phyloP scores from a whole-genome alignment of 2,329 filamentous ascomycete genomes.

The Albophoma yamanashiensis region DNA sequence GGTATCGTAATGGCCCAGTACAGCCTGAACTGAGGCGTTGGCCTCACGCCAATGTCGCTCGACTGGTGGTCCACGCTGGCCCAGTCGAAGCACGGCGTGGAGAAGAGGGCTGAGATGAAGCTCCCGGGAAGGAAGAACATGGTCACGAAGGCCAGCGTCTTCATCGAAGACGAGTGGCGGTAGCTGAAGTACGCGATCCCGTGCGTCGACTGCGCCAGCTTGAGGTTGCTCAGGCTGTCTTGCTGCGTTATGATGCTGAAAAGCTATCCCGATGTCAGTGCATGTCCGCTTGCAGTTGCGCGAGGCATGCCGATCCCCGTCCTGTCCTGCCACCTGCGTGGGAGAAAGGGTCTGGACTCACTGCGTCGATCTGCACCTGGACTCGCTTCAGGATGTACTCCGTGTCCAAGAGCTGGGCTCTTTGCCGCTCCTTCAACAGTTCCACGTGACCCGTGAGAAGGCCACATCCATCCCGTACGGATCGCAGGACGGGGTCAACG shows the following conservation, averaged over 20 bases:
- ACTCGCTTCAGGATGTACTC: slow-evolving; percentile 24
- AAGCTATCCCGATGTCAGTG: slow-evolving; percentile 11
- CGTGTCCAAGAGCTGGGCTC: slow-evolving; percentile 25
- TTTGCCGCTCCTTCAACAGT: slow-evolving; percentile 19
- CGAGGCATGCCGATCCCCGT: neutral
- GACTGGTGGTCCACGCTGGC: slow-evolving; percentile 9
- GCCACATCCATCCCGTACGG: slow-evolving; percentile 3
- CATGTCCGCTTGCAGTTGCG: neutral
- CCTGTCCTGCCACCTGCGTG: neutral
- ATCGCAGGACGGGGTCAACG: neutral
- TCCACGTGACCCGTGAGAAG: slow-evolving; percentile 15
- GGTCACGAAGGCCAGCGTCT: slow-evolving; percentile 29
- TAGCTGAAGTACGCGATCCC: slow-evolving; percentile 24
- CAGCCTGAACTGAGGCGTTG: slow-evolving; percentile 24
- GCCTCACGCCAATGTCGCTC: slow-evolving; percentile 15
- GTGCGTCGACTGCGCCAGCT: slow-evolving; percentile 15
- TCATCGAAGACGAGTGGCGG: slow-evolving; percentile 31
- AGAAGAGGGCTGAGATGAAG: slow-evolving; percentile 31
- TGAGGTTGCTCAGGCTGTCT: slow-evolving; percentile 23
- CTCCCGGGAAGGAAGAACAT: slow-evolving; percentile 32
- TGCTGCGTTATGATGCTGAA: slow-evolving; percentile 26
- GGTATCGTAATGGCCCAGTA: slow-evolving; percentile 30
- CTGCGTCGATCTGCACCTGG: slow-evolving; percentile 27
- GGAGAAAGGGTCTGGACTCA: slow-evolving; percentile 7
- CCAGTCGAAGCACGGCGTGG: slow-evolving; percentile 24